Evolutionary conservation across 495 filamentous ascomycete species (phyloP).

Genomic region (Neurospora sp.): DNA sequence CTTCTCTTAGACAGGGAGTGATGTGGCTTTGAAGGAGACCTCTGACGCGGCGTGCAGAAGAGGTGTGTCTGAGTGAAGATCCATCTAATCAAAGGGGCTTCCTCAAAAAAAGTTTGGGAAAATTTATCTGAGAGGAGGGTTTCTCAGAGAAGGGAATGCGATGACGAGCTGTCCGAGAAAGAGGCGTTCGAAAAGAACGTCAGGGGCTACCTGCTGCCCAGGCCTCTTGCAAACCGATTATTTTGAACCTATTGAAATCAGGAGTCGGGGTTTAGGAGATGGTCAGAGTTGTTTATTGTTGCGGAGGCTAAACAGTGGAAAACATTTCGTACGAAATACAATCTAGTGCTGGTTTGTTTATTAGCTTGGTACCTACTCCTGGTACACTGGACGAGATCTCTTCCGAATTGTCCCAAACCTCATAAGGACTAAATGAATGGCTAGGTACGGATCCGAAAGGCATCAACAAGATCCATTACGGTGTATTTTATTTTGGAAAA

Average conservation of each 20-base stretch:
- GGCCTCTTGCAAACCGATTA: neutral
- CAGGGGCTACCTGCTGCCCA: neutral
- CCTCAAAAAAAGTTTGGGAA: neutral
- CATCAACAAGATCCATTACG: no score
- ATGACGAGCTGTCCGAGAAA: neutral
- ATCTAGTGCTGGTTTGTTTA: no score
- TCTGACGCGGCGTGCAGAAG: neutral
- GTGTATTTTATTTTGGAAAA: no score
- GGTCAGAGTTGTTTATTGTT: neutral
- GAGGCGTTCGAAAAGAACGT: neutral
- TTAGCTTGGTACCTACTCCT: no score
- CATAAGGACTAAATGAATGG: no score
- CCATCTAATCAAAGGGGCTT: neutral
- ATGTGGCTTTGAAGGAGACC: neutral
- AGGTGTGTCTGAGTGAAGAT: neutral
- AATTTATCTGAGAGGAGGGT: neutral
- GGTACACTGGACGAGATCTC: no score
- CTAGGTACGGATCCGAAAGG: no score
- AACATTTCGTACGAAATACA: neutral
- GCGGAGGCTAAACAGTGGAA: neutral
- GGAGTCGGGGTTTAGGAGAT: neutral
- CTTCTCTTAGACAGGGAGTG: neutral
- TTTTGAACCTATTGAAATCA: neutral
- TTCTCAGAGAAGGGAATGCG: neutral
- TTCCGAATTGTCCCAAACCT: no score